These are phyloP conservation scores for Heterobasidion parviporum DNA, from an alignment of 1,284 basidiomycete species.

Conservation along the genomic window DNA sequence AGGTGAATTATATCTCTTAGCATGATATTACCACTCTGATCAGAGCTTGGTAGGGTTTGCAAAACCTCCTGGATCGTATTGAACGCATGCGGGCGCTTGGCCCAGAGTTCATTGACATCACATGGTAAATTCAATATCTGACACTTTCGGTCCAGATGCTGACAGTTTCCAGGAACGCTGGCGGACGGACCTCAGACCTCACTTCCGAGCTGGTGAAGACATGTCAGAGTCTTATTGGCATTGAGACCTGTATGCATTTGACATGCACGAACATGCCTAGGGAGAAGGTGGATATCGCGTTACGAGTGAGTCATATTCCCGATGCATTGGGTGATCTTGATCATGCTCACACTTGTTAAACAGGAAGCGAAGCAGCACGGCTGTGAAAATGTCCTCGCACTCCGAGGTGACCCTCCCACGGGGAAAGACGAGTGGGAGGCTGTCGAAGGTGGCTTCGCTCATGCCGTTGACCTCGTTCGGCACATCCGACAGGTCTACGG, in stretches of 20 bases:
- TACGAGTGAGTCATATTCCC: constrained; percentile 49
- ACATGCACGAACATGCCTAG: constrained; percentile 98
- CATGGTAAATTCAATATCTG: constrained; percentile 53
- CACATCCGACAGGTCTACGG: constrained; percentile 79
- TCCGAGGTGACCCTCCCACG: constrained; percentile 87
- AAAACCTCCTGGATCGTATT: constrained; percentile 94
- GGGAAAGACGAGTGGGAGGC: constrained; percentile 90
- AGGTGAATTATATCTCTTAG: constrained; percentile 42
- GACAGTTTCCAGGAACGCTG: constrained; percentile 71
- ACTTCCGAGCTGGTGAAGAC: constrained; percentile 96
- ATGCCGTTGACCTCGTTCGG: constrained; percentile 85
- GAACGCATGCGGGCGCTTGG: constrained; percentile 95
- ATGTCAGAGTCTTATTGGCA: constrained; percentile 84
- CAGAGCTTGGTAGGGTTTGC: constrained; percentile 56
- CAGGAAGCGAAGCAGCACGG: constrained; percentile 90
- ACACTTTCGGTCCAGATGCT: constrained; percentile 4
- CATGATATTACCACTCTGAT: background rate
- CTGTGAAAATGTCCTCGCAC: constrained; percentile 91
- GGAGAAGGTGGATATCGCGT: constrained; percentile 88
- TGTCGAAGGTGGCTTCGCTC: constrained; percentile 80
- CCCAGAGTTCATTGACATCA: constrained; percentile 98
- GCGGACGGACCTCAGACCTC: constrained; percentile 88
- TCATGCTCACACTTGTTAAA: constrained; percentile 12
- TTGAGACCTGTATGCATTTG: constrained; percentile 97
- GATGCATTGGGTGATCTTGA: constrained; percentile 1